phyloP scores from a whole-genome alignment of 192 early-diverging fungal genomes.

The Mortierella alpina region DNA sequence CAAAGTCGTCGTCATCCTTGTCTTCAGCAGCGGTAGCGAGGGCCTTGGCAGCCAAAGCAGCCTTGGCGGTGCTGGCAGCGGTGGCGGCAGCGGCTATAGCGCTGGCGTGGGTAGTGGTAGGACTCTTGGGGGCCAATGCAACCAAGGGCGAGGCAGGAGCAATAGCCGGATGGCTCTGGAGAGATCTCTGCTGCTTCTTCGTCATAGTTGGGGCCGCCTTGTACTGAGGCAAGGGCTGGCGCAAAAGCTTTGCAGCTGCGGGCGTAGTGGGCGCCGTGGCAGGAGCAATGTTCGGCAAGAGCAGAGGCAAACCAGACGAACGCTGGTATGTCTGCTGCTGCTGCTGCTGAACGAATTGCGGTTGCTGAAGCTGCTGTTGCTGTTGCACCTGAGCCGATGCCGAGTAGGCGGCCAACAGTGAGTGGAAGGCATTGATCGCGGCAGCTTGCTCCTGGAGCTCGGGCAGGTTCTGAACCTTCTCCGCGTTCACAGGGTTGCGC shows the following conservation, averaged over 20 bases:
- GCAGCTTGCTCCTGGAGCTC: conserved; percentile 54
- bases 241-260: conserved; percentile 58
- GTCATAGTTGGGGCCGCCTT: conserved; percentile 23
- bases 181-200: conserved; percentile 31
- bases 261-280: conserved; percentile 59
- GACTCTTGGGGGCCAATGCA: conserved; percentile 46
- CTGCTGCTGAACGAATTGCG: conserved; percentile 52
- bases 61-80: conserved; percentile 11
- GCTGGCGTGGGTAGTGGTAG: conserved; percentile 28
- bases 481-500: conserved; percentile 39
- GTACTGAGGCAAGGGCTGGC: conserved; percentile 54
- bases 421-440: conserved; percentile 56
- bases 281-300: conserved; percentile 56
- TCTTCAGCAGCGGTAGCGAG: conserved; percentile 4
- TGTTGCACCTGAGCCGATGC: conserved; percentile 51
- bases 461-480: conserved; percentile 27
- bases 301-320: conserved; percentile 44
- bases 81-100: conserved; percentile 35
- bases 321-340: conserved; percentile 35
- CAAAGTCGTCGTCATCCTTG: conserved; percentile 8
- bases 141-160: conserved; percentile 15
- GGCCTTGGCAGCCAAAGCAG: background rate
- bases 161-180: conserved; percentile 12
- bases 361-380: conserved; percentile 58
- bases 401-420: conserved; percentile 54